Evolutionary conservation across 768 basidiomycete species (phyloP), one percentile per base, ranked within the genome.

Genomic region (Lactifluus volemus): DNA sequence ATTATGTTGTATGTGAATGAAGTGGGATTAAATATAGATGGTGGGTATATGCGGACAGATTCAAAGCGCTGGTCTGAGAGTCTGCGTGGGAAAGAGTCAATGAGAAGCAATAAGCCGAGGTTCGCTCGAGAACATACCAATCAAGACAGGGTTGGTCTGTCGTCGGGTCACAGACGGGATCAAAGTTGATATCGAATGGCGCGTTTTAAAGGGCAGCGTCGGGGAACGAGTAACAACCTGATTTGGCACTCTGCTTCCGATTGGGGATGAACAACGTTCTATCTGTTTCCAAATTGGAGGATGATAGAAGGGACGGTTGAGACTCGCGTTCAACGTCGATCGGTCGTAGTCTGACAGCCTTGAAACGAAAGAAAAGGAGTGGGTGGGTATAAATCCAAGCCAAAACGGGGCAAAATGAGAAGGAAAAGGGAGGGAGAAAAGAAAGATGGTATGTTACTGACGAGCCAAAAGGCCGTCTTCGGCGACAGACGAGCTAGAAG

Each of bases 31-130:
- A 29, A 51, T 41, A 32, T 58, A 62, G 56, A 58, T 58, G n/a
- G 9, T 44, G 51, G 61, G 61, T 62, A 62, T 62, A 62, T 62
- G 52, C 25, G 29, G 47, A 62, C 30, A 62, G 52, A 62, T 62
- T 49, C 11, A 53, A 45, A 56, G 60, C 32, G 25, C 9, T 50
- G 38, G 38, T 42, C 34, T 14, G 45, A 53, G 45, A 34, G 32
- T 34, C 32, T 39, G 44, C 32, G 15, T n/a, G 36, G 53, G 38
- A 53, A 49, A 9, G 14, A 19, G 1, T 39, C 30, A 45, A 5
- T 1, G 45, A 34, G 32, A 34, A 34, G 32, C 5, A 9, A 2
- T 9, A 34, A 9, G 5, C 6, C 32, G 32, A 34, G 9, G 9
- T 6, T 9, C 5, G 32, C 32, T 34, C 6, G 32, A 36, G 30